Evolutionary conservation across 805 yeast genomes (phyloP).

Genomic region (Zygoascus tannicola): DNA sequence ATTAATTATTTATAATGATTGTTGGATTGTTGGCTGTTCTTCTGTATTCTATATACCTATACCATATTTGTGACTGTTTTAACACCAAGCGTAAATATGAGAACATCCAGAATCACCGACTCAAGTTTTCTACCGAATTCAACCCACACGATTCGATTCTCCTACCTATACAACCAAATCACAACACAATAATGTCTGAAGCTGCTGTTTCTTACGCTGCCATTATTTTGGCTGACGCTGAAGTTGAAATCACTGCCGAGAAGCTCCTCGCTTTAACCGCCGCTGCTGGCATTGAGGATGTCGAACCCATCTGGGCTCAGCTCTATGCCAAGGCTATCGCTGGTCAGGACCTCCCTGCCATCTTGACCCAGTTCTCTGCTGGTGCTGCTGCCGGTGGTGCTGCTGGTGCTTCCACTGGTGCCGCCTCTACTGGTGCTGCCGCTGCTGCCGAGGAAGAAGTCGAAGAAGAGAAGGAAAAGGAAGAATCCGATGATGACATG

Average conservation of each 20-base stretch:
- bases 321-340: slow-evolving; percentile 81
- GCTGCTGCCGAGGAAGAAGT: slow-evolving; percentile 56
- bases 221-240: slow-evolving; percentile 95
- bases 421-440: slow-evolving; percentile 52
- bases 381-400: slow-evolving; percentile 70
- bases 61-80: no score
- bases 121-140: no score
- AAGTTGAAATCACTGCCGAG: slow-evolving; percentile 83
- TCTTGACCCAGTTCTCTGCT: slow-evolving; percentile 56
- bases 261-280: slow-evolving; percentile 66
- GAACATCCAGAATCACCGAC: no score
- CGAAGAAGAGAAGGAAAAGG: slow-evolving; percentile 47
- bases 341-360: slow-evolving; percentile 76
- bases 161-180: no score
- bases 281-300: slow-evolving; percentile 71
- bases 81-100: no score
- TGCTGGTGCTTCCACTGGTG: slow-evolving; percentile 55
- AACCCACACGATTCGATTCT: no score
- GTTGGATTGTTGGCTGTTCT: no score
- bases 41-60: no score
- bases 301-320: slow-evolving; percentile 78
- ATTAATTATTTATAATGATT: no score
- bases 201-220: slow-evolving; percentile 94
- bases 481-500: slow-evolving; percentile 54
- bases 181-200: slow-evolving; percentile 33